Evolutionary conservation across 169 alveolate species (phyloP), one percentile per base, ranked within the genome.

Genomic region (Eimeria necatrix): DNA sequence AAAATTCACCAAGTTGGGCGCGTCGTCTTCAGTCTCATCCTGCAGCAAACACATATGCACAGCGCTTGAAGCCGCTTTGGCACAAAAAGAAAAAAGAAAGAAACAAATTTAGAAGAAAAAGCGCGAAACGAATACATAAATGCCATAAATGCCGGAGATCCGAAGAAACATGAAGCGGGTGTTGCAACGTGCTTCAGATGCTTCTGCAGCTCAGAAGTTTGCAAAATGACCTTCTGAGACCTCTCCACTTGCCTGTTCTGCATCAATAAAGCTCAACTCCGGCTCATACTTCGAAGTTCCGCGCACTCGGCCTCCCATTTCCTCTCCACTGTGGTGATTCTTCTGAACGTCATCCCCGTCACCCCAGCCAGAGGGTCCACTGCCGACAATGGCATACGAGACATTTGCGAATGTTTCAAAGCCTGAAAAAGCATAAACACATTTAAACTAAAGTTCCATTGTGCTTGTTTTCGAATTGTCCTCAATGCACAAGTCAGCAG

Each of bases 371-470:
- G 56, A 49, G 6, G 76, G 74, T 26, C 80, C 76, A 8, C 60
- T 71, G 16, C 96, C 96, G 53, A 95, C 89, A 18, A 76, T 81
- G 49, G 95, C 95, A 86, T 95, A 95, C 60, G 93, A 83, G 32
- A 95, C 96, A 24, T 68, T 59, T 41, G 94, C 93, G 41, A 91
- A 93, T 89, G 70, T 81, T 22, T 93, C 95, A 80, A 95, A 95
- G 61, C 96, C 96, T 91, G 74, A 46, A 83, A 46, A 48, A 1
- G 48, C 10, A 85, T 32, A 6, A 85, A 41, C 16, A 8, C n/a
- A 16, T 9, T 10, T 8, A 71, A 22, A n/a, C 51, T 14, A 61
- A 10, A 32, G 41, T 32, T 32, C 41, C 41, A 32, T 32, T 32
- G 0, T 32, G 41, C 41, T 32, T 32, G 41, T 32, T 32, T 32